Percentiles rank a stretch among this genome's conserved stretches.
Evolutionary conservation across 768 basidiomycete species (phyloP).

Genomic region (Boletales sp.): DNA sequence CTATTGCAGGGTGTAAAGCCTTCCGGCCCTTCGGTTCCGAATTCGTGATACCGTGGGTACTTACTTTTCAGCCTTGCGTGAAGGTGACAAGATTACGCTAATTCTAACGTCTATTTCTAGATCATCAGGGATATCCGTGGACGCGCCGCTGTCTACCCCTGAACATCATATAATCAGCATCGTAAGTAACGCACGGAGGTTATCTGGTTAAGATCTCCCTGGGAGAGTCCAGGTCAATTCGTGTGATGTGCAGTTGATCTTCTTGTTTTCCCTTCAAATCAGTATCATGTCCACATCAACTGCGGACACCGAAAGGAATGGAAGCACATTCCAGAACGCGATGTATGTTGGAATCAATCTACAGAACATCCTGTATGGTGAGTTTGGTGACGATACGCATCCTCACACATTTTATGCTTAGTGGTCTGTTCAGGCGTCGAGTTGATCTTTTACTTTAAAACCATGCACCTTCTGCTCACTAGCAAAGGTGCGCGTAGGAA

Average conservation of each 20-base stretch:
- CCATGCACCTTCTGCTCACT: slow-evolving; percentile 11
- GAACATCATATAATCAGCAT: too few relatives aligned
- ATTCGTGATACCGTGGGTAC: too few relatives aligned
- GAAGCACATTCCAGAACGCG: slow-evolving; percentile 7
- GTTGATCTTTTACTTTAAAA: slow-evolving; percentile 22
- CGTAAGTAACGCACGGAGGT: too few relatives aligned
- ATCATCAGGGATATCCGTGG: too few relatives aligned
- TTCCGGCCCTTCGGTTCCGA: too few relatives aligned
- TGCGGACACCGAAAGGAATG: not conserved
- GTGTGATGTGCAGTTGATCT: slow-evolving; percentile 6
- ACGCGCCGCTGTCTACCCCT: too few relatives aligned
- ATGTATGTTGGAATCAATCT: slow-evolving; percentile 14
- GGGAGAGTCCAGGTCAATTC: not conserved
- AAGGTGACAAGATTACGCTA: too few relatives aligned
- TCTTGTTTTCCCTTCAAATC: not conserved
- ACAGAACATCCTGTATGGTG: slow-evolving; percentile 23
- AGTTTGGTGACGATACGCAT: not conserved
- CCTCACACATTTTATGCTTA: not conserved
- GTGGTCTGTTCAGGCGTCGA: slow-evolving; percentile 16
- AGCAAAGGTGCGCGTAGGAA: slow-evolving; percentile 1
- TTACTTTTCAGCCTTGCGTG: too few relatives aligned
- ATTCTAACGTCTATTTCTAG: too few relatives aligned
- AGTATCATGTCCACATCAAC: not conserved
- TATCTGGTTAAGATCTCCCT: not conserved
- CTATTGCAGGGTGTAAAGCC: too few relatives aligned